phyloP scores from a whole-genome alignment of 345 rosid species.

The Erodium maritimum region DNA sequence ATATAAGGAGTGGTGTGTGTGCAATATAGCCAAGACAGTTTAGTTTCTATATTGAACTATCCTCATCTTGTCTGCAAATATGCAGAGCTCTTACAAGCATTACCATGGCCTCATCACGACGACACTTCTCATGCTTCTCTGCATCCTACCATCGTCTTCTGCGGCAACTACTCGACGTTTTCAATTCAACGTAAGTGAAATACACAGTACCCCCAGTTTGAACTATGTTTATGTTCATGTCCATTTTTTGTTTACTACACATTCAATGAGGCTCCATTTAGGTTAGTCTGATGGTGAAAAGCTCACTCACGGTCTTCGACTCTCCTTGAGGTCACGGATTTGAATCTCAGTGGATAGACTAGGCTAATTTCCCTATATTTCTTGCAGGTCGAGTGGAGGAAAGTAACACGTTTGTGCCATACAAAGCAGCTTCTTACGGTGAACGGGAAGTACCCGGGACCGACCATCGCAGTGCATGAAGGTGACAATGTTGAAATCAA shows the following conservation, averaged over 20 bases:
- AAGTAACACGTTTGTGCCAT: slow-evolving; percentile 43
- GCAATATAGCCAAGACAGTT: too few species aligned
- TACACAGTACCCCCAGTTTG: too few species aligned
- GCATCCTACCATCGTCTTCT: slow-evolving; percentile 12
- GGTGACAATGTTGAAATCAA: slow-evolving; percentile 52
- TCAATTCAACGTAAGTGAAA: slow-evolving; percentile 32
- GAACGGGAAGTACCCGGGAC: slow-evolving; percentile 59
- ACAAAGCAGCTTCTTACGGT: slow-evolving; percentile 49
- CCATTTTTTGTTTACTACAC: not conserved
- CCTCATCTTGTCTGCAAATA: too few species aligned
- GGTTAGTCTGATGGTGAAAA: too few species aligned
- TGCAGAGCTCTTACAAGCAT: too few species aligned
- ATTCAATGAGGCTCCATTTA: not conserved
- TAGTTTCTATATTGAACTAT: too few species aligned
- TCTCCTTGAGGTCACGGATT: too few species aligned
- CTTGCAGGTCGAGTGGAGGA: slow-evolving; percentile 41
- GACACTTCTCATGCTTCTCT: not conserved
- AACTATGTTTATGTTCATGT: not conserved
- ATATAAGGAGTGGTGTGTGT: too few species aligned
- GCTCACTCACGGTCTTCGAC: too few species aligned
- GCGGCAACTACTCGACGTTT: slow-evolving; percentile 26
- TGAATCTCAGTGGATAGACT: too few species aligned
- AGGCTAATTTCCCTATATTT: too few species aligned
- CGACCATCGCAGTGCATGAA: slow-evolving; percentile 50
- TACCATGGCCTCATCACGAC: not conserved